Percentiles rank a stretch among this genome's conserved stretches.
These are phyloP conservation scores for Wickerhamiella vanderwaltii DNA, from an alignment of 805 yeast genomes.

Conservation along the genomic window DNA sequence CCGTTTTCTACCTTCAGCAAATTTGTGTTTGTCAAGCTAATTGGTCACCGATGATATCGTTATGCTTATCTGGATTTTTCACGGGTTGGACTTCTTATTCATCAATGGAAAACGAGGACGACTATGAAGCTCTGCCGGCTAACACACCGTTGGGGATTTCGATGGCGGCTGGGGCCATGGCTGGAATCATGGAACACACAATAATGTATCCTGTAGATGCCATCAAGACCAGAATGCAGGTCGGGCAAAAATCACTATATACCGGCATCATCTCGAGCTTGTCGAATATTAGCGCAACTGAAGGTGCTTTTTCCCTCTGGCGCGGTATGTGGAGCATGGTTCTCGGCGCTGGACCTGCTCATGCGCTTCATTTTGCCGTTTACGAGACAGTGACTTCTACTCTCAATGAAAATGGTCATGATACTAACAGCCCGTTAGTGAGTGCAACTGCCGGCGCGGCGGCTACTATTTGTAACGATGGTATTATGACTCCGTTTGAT, in stretches of 20 bases:
- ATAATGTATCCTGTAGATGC: slow-evolving; percentile 96
- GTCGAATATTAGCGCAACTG: slow-evolving; percentile 65
- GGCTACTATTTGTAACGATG: slow-evolving; percentile 89
- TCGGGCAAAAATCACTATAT: slow-evolving; percentile 27
- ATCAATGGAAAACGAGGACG: slow-evolving; percentile 28
- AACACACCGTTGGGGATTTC: slow-evolving; percentile 74
- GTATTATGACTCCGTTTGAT: slow-evolving; percentile 95
- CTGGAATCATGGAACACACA: slow-evolving; percentile 98
- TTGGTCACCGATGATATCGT: too few relatives aligned
- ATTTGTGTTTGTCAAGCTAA: too few relatives aligned
- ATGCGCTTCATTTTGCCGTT: slow-evolving; percentile 90
- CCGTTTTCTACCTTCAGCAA: too few relatives aligned
- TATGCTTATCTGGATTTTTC: too few relatives aligned
- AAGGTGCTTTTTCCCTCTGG: slow-evolving; percentile 85
- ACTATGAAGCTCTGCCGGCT: slow-evolving; percentile 85
- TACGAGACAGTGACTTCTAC: slow-evolving; percentile 68
- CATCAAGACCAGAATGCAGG: slow-evolving; percentile 92
- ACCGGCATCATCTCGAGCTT: slow-evolving; percentile 50
- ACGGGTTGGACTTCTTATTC: too few relatives aligned
- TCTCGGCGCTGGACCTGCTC: slow-evolving; percentile 98
- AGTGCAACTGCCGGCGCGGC: slow-evolving; percentile 83
- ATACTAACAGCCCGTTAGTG: slow-evolving; percentile 58
- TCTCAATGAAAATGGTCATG: slow-evolving; percentile 33
- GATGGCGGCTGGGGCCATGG: slow-evolving; percentile 88
- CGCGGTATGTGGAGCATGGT: slow-evolving; percentile 86